Evolutionary conservation across 495 filamentous ascomycete genomes (phyloP), one percentile per base, ranked within the genome.

Genomic region (Amphirosellinia nigrospora): DNA sequence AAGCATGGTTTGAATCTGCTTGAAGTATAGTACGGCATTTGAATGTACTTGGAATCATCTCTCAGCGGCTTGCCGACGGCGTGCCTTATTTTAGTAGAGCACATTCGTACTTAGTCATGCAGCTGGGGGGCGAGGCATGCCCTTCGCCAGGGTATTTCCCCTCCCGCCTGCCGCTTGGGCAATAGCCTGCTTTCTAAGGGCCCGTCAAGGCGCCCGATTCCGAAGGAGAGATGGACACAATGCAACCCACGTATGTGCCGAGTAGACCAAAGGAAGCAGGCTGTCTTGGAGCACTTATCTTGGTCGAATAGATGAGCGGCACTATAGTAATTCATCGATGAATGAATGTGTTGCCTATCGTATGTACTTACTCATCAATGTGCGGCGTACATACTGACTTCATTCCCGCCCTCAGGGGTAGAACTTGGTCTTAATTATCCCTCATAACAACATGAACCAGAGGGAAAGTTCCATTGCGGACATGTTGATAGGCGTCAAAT

Each of bases 121-220:
- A 63, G 39, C 32, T 63, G 39, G 32, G 34, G 32, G 30, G 2
- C 58, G 11, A 34, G 39, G 56, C 56, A 26, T 60, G 36, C 58
- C 16, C 34, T 60, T 38, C 36, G 23, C 13, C 39, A 45, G 60
- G 60, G 39, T 26, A 15, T 45, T 10, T 6, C 21, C 60, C 59
- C 34, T 45, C 38, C 23, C 32, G 36, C 36, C 58, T 60, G 58
- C 36, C 58, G 58, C 58, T 60, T 60, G 58, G 36, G 36, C 58
- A 15, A 39, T 60, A 39, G 58, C 58, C 3, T 60, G 36, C 10
- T 23, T 60, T 26, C 34, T 15, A n/a, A 60, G 58, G 56, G 58
- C 15, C 9, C 15, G 36, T 15, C 15, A n/a, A 60, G 58, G 56
- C 34, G 34, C 16, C 34, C n/a, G 4, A 15, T 26, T 41, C 21